phyloP scores from a whole-genome alignment of 768 basidiomycete genomes.

The Suillus spraguei region DNA sequence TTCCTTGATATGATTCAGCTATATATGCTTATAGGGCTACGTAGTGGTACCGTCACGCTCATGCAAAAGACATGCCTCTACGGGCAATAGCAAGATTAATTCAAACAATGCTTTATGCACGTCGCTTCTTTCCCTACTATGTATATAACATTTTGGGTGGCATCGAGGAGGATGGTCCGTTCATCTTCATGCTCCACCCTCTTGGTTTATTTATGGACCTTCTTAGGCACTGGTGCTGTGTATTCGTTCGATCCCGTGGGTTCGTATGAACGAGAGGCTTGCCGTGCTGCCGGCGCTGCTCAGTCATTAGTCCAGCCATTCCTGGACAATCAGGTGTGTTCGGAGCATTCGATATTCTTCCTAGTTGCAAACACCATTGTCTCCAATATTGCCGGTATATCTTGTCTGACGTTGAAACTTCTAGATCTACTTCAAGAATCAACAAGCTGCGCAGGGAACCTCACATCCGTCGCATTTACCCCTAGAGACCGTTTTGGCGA shows the following conservation, averaged over 20 bases:
- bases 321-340: conserved; percentile 93
- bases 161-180: conserved; percentile 92
- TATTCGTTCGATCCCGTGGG: conserved; percentile 99
- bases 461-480: conserved; percentile 83
- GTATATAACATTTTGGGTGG: conserved; percentile 96
- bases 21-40: not conserved
- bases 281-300: conserved; percentile 96
- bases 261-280: conserved; percentile 95
- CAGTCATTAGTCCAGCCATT: conserved; percentile 94
- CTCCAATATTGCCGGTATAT: conserved; percentile 35
- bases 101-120: conserved; percentile 96
- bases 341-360: conserved; percentile 3
- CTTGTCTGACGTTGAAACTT: conserved; percentile 21
- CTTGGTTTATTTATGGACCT: conserved; percentile 13
- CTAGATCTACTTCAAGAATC: conserved; percentile 99
- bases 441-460: conserved; percentile 70
- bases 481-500: conserved; percentile 72
- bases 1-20: not conserved
- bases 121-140: conserved; percentile 98
- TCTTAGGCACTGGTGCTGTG: conserved; percentile 87
- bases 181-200: conserved; percentile 15
- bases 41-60: conserved; percentile 97
- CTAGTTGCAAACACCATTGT: conserved; percentile 42
- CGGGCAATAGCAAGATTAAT: conserved; percentile 96
- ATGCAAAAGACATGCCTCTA: conserved; percentile 97